Percentiles rank a stretch among this genome's conserved stretches.
These are phyloP conservation scores for Endocarpon pusillum DNA, from an alignment of 495 filamentous ascomycete genomes.

Conservation along the genomic window DNA sequence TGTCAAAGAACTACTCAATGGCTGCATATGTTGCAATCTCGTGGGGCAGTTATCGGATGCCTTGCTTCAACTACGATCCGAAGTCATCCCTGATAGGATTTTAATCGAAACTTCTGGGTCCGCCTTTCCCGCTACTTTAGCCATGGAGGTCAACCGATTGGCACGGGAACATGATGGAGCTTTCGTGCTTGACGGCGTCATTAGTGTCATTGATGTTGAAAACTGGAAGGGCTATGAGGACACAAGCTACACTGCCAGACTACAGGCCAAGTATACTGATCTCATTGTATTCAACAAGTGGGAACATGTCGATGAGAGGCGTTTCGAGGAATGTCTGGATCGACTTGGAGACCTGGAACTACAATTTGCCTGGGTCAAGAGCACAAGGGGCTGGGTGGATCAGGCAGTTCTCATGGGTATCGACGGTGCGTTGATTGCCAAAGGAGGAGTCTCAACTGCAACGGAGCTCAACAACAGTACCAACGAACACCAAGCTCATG, in stretches of 20 bases:
- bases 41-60: slow-evolving; percentile 78
- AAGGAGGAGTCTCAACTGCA: slow-evolving; percentile 20
- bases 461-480: slow-evolving; percentile 14
- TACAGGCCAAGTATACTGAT: slow-evolving; percentile 83
- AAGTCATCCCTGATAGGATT: slow-evolving; percentile 58
- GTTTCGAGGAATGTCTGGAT: slow-evolving; percentile 70
- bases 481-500: slow-evolving; percentile 15
- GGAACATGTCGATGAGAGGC: slow-evolving; percentile 53
- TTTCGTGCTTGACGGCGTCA: slow-evolving; percentile 75
- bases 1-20: slow-evolving; percentile 80
- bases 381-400: slow-evolving; percentile 54
- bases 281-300: slow-evolving; percentile 92
- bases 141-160: slow-evolving; percentile 84
- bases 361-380: slow-evolving; percentile 58
- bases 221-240: slow-evolving; percentile 95
- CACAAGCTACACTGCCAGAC: slow-evolving; percentile 69
- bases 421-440: slow-evolving; percentile 58
- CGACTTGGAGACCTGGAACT: slow-evolving; percentile 70
- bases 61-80: slow-evolving; percentile 46
- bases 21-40: slow-evolving; percentile 97
- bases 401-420: slow-evolving; percentile 70
- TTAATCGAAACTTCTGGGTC: slow-evolving; percentile 82
- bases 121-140: slow-evolving; percentile 77
- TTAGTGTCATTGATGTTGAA: slow-evolving; percentile 88
- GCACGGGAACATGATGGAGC: slow-evolving; percentile 31